Percentiles rank a stretch among this genome's conserved stretches.
phyloP scores from a whole-genome alignment of 108 stramenopile genomes.

The Mediolabrus comicus region DNA sequence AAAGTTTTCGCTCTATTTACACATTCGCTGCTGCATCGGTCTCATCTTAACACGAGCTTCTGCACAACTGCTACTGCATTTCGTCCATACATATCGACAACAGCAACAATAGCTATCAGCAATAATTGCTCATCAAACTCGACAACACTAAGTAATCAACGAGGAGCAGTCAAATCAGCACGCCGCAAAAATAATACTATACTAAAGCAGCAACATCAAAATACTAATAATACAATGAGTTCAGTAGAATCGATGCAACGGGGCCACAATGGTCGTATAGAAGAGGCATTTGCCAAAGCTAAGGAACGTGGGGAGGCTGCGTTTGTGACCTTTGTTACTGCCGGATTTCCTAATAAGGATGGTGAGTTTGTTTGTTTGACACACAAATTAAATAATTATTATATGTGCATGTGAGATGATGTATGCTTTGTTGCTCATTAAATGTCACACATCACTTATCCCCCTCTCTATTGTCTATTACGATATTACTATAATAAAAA shows the following conservation, averaged over 20 bases:
- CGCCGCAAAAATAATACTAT: background rate
- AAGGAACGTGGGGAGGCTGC: constrained; percentile 83
- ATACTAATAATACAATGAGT: background rate
- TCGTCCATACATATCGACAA: background rate
- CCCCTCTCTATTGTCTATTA: background rate
- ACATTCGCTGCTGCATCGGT: background rate
- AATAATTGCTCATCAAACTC: background rate
- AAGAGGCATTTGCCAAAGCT: constrained; percentile 78
- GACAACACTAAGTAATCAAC: background rate
- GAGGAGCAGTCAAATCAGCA: background rate
- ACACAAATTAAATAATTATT: background rate
- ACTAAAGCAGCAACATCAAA: background rate
- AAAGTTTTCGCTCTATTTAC: background rate
- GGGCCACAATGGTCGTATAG: constrained; percentile 77
- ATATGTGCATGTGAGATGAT: background rate
- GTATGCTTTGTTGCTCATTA: background rate
- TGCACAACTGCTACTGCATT: background rate
- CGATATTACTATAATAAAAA: no score
- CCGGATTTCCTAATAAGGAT: constrained; percentile 79
- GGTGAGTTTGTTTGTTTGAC: constrained; percentile 48
- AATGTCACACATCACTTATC: background rate
- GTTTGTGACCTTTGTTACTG: constrained; percentile 88
- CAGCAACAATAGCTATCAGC: background rate
- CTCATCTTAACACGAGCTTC: background rate
- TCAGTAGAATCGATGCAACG: constrained; percentile 57